Base-by-base conservation (phyloP, 257 asterid genomes). In the Lycium ferocissimum region DNA sequence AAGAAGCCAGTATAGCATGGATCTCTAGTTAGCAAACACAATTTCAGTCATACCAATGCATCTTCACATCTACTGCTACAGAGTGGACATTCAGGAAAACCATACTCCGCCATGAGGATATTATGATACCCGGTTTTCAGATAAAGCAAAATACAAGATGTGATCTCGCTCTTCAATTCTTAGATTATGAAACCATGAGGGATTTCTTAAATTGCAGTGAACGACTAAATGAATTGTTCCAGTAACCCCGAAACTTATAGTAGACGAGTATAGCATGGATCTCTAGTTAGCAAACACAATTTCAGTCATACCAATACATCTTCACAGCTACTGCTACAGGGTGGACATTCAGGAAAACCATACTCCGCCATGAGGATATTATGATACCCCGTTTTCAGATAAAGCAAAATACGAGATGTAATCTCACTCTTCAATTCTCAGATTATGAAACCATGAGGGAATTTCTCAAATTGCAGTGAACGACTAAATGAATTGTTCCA, bases 131-230 rank as follows among this genome's bases (percentile, higher is more conserved):
- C 7, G 1, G 47, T 73, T 73, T 20, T 73, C 80, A n/a, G n/a
- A 73, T n/a, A 45, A 47, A 47, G 61, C n/a, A 26, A 47, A 72
- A 73, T 1, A 20, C 38, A 45, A 73, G 58, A 20, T 11, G 10
- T 12, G 45, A 40, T 40, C 33, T 17, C 79, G 17, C 33, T 37
- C 78, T 43, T 72, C 8, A 45, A 9, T 11, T 10, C 57, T 12
- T 72, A 71, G 56, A 71, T 71, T 71, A 18, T 71, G 79, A 20
- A 72, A 43, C 57, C 57, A 43, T n/a, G 57, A 72, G 37, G 57
- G 58, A 20, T 45, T 72, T 72, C 37, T 22, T 45, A 73, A 45
- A 73, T 20, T 10, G 59, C 40, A 72, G 6, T 6, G 11, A 69
- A 69, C 51, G 13, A 69, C 26, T 37, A 69, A 38, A 69, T 15